phyloP scores from a whole-genome alignment of 805 yeast species.

The Blastobotrys muscicola region DNA sequence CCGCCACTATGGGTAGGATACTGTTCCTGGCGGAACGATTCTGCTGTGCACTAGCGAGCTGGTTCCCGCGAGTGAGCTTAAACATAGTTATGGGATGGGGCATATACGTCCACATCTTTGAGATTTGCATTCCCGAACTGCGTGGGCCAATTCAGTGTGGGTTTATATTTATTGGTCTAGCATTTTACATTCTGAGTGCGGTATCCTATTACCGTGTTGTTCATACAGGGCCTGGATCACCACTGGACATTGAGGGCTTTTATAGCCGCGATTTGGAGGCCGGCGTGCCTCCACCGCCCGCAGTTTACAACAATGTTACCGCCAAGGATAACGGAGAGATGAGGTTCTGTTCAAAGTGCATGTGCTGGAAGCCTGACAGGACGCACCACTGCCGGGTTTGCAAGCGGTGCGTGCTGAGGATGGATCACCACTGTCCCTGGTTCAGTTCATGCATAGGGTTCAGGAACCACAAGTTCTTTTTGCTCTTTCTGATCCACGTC shows the following conservation, averaged over 20 bases:
- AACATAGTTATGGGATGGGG: constrained; percentile 27
- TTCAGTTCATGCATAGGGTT: constrained; percentile 82
- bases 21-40: constrained; percentile 13
- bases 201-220: constrained; percentile 22
- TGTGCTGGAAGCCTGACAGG: constrained; percentile 36
- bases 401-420: constrained; percentile 34
- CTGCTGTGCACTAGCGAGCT: constrained; percentile 17
- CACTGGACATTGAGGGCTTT: constrained; percentile 19
- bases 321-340: constrained; percentile 34
- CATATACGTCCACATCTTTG: constrained; percentile 16
- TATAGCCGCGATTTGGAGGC: constrained; percentile 18
- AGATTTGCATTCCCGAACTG: constrained; percentile 14
- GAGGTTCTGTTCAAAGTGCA: constrained; percentile 33
- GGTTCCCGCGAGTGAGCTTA: constrained; percentile 27
- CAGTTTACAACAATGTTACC: constrained; percentile 22
- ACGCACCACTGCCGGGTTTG: constrained; percentile 36
- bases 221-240: constrained; percentile 27
- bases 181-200: constrained; percentile 17
- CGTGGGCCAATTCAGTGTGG: constrained; percentile 6
- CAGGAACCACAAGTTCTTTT: constrained; percentile 66
- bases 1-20: constrained; percentile 2
- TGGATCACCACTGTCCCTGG: constrained; percentile 82
- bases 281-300: constrained; percentile 21
- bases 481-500: constrained; percentile 58
- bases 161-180: constrained; percentile 13